phyloP scores from a whole-genome alignment of 2,329 filamentous ascomycete genomes.

The Epichloe sibirici region DNA sequence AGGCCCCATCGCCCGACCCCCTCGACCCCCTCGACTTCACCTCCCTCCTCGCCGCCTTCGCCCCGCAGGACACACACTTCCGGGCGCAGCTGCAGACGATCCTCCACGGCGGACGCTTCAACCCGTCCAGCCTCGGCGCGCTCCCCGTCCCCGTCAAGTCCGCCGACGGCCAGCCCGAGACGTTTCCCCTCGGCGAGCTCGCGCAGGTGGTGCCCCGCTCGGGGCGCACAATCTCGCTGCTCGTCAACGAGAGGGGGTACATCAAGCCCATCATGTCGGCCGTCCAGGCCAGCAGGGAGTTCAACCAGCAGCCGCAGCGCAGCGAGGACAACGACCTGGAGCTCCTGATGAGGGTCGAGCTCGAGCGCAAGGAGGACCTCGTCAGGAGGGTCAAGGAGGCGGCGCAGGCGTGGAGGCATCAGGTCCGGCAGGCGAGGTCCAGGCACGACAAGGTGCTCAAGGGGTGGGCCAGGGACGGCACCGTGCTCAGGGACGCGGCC shows the following conservation, averaged over 20 bases:
- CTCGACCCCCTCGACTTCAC: conserved; percentile 37
- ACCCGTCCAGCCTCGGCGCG: conserved; percentile 35
- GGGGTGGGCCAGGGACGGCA: conserved; percentile 33
- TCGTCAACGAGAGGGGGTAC: conserved; percentile 30
- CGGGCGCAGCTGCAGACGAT: conserved; percentile 28
- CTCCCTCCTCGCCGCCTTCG: conserved; percentile 32
- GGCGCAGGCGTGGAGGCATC: conserved; percentile 38
- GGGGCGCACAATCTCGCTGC: conserved; percentile 28
- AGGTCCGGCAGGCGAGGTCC: conserved; percentile 34
- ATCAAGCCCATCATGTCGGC: conserved; percentile 44
- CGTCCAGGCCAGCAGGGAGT: conserved; percentile 37
- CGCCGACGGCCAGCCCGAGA: conserved; percentile 9
- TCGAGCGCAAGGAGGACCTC: conserved; percentile 36
- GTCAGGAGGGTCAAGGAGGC: conserved; percentile 30
- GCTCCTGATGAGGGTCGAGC: conserved; percentile 41
- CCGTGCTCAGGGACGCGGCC: conserved; percentile 34
- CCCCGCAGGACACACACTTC: conserved; percentile 30
- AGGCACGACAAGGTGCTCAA: conserved; percentile 36
- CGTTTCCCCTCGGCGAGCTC: conserved; percentile 41
- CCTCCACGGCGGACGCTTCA: conserved; percentile 37
- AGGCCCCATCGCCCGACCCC: conserved; percentile 18
- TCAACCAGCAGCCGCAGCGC: conserved; percentile 49
- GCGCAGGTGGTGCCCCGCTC: conserved; percentile 39
- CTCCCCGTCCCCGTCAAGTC: conserved; percentile 28
- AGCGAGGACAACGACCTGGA: conserved; percentile 47